Evolutionary conservation across 1,284 basidiomycete species (phyloP), one percentile per base, ranked within the genome.

Genomic region (Melampsora occidentalis): DNA sequence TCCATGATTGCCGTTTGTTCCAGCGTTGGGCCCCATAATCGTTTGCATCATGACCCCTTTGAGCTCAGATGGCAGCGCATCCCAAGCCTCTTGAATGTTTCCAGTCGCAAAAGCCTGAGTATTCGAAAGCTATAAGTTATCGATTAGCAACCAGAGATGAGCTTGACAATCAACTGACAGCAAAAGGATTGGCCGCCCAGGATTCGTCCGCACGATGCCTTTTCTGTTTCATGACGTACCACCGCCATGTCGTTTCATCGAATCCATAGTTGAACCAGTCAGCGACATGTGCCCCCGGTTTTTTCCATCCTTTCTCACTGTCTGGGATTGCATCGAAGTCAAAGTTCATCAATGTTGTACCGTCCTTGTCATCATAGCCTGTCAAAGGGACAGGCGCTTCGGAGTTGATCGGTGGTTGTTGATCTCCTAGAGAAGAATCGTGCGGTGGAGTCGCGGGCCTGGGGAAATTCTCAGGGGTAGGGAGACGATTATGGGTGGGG

Each of bases 251-350:
- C 16, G 93, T 87, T 84, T 99, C 97, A 83, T 99, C 96, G 82
- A 99, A 99, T 0, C 97, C 97, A 81, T 97, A 99, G 84, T 99
- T 99, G 85, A 99, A 99, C 90, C 93, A 99, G 85, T 98, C 96
- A 80, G 91, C 92, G 76, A 98, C 86, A 84, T 98, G 94, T 7
- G 93, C 90, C 20, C 97, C 97, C 10, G 95, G 91, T 72, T 90
- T 85, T 77, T 96, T 86, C 97, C 97, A 99, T 2, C 91, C 90
- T 83, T 97, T 96, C 46, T 76, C 72, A 62, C 46, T 63, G 28
- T 90, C 86, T 14, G 82, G 80, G 83, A 98, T 87, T 28, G 90
- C 88, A 31, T 86, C 87, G 68, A 97, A 82, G 83, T 99, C 96
- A 62, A 96, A 87, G 78, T 98, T 94, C 72, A 76, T 76, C 53